Percentiles rank a stretch among this genome's conserved stretches.
Conservation (phyloP, 352 stramenopile species). For the Phytophthora europaea region DNA sequence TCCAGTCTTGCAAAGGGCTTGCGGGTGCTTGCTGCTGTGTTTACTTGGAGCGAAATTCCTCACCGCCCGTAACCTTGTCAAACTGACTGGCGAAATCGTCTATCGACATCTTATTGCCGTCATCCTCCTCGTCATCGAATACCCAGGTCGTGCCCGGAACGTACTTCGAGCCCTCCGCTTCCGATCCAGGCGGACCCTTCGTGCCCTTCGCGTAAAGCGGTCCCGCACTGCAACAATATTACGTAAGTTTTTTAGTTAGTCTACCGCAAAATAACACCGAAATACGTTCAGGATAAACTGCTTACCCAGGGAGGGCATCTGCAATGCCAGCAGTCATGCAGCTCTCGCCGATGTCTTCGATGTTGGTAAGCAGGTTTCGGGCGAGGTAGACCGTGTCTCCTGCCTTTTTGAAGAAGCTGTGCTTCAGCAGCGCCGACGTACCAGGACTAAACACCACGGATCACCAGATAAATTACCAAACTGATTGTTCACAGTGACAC, state of each 20-base stretch:
- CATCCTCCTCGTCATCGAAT: constrained; percentile 89
- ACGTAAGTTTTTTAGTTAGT: neutral
- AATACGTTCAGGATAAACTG: neutral
- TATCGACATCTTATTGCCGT: constrained; percentile 80
- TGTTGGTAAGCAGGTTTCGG: constrained; percentile 70
- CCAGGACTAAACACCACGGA: constrained; percentile 59
- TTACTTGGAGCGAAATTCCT: constrained; percentile 90
- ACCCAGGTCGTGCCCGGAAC: constrained; percentile 91
- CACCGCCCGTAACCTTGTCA: constrained; percentile 85
- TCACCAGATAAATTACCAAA: neutral
- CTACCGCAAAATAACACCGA: neutral
- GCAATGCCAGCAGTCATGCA: constrained; percentile 88
- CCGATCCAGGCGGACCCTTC: constrained; percentile 70
- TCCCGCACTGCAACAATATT: constrained; percentile 53
- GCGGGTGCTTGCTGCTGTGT: constrained; percentile 6
- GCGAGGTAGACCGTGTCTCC: constrained; percentile 76
- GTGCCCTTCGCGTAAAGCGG: constrained; percentile 86
- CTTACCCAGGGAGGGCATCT: constrained; percentile 83
- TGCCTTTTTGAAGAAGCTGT: constrained; percentile 93
- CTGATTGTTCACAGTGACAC: neutral
- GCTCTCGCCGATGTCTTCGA: constrained; percentile 91
- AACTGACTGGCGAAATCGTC: constrained; percentile 92
- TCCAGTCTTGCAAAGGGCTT: constrained; percentile 15
- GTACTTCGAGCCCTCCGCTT: constrained; percentile 82
- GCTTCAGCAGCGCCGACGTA: constrained; percentile 85